These are phyloP conservation scores for Sarcomyxa edulis DNA, from an alignment of 768 basidiomycete species.

Conservation along the genomic window DNA sequence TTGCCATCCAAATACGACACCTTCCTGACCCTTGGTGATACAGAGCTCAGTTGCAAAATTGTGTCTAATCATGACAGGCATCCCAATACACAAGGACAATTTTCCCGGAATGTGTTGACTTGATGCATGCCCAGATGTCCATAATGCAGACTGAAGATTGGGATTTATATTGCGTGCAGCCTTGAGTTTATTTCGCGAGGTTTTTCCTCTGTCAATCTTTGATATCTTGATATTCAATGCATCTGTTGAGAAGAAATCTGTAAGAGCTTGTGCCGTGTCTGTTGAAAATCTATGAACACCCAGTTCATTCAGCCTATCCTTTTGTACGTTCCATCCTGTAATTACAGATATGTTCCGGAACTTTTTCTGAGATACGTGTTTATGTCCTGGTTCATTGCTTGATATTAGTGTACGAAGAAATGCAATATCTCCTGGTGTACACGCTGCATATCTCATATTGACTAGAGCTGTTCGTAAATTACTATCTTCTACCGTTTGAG, in stretches of 20 bases:
- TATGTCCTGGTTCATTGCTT: constrained; percentile 5
- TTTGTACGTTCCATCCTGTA: constrained; percentile 27
- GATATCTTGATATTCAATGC: no score
- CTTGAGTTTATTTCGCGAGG: no score
- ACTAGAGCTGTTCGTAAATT: constrained; percentile 13
- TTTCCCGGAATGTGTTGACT: constrained; percentile 20
- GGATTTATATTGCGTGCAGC: no score
- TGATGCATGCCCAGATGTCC: constrained; percentile 9
- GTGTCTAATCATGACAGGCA: constrained; percentile 22
- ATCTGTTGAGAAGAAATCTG: constrained; percentile 21
- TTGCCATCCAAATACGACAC: constrained; percentile 19
- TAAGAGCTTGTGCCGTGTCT: constrained; percentile 21
- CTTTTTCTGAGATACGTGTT: constrained; percentile 6
- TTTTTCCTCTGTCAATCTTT: no score
- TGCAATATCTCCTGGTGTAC: constrained; percentile 29
- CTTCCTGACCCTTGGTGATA: constrained; percentile 26
- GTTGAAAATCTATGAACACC: constrained; percentile 24
- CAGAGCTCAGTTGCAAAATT: constrained; percentile 24
- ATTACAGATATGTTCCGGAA: constrained; percentile 33
- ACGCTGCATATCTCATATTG: constrained; percentile 25
- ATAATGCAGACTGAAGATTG: no score
- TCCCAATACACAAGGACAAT: constrained; percentile 21
- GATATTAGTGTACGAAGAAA: constrained; percentile 24
- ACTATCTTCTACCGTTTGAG: constrained; percentile 9
- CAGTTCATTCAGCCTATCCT: constrained; percentile 31